These are phyloP conservation scores for Papilionanthe hybrid DNA, from an alignment of 116 monocot genomes.

Conservation along the genomic window DNA sequence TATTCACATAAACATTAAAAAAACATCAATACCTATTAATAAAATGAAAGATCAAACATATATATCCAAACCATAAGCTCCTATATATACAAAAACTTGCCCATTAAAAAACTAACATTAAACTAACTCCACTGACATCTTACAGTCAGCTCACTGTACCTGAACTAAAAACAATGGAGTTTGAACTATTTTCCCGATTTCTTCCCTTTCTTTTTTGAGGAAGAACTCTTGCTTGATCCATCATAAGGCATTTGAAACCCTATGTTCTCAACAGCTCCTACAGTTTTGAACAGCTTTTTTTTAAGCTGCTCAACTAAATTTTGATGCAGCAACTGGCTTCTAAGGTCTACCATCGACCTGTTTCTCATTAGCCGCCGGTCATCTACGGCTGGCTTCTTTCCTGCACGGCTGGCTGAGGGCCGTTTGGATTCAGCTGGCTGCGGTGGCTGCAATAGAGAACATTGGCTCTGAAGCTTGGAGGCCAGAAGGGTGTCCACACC, in stretches of 20 bases:
- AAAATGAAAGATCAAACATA: background rate
- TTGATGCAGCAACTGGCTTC: slow-evolving; percentile 69
- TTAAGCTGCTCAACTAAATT: slow-evolving; percentile 68
- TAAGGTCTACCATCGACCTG: slow-evolving; percentile 67
- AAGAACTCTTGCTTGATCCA: slow-evolving; percentile 3
- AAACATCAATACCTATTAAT: background rate
- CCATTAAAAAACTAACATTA: no score
- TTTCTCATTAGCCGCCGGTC: slow-evolving; percentile 42
- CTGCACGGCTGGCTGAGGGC: slow-evolving; percentile 1
- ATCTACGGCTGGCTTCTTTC: slow-evolving; percentile 23
- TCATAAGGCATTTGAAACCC: slow-evolving; percentile 45
- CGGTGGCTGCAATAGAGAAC: slow-evolving; percentile 11
- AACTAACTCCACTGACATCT: no score
- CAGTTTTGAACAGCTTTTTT: slow-evolving; percentile 76
- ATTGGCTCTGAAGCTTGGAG: slow-evolving; percentile 31
- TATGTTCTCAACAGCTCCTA: slow-evolving; percentile 76
- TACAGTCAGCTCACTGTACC: no score
- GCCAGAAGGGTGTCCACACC: slow-evolving; percentile 4
- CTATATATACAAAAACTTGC: background rate
- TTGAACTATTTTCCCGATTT: slow-evolving; percentile 11
- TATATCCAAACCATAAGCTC: background rate
- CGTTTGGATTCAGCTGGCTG: background rate
- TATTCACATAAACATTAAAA: background rate
- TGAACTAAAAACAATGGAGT: background rate
- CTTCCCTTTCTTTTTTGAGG: slow-evolving; percentile 15